phyloP scores from a whole-genome alignment of 805 yeast genomes.

The Lachancea lanzarotensis region DNA sequence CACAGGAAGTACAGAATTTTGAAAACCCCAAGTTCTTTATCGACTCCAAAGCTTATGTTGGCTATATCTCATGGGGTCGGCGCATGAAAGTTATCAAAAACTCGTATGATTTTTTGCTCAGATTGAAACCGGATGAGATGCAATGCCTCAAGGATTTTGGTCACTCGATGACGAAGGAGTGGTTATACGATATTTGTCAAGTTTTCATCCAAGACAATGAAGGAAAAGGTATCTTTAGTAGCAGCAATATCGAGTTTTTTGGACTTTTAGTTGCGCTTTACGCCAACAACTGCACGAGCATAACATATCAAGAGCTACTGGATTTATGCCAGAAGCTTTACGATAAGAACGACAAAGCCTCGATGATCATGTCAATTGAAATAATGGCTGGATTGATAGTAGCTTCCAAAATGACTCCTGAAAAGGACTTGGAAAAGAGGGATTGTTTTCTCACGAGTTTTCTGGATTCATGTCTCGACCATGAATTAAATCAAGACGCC shows the following conservation, averaged over 20 bases:
- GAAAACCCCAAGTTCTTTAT: conserved; percentile 46
- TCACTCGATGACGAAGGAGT: conserved; percentile 41
- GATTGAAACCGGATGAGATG: conserved; percentile 39
- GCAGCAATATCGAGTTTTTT: conserved; percentile 54
- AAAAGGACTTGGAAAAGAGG: conserved; percentile 32
- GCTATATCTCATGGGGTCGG: conserved; percentile 75
- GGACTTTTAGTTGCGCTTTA: conserved; percentile 44
- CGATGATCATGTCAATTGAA: conserved; percentile 73
- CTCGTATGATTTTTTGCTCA: conserved; percentile 16
- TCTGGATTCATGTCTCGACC: conserved; percentile 41
- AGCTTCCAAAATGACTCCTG: conserved; percentile 39
- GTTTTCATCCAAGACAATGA: conserved; percentile 63
- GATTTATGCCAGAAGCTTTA: conserved; percentile 45
- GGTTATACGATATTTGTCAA: conserved; percentile 49
- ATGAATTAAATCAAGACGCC: conserved; percentile 69
- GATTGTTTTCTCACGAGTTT: conserved; percentile 43
- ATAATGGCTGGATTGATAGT: conserved; percentile 56
- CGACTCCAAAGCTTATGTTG: conserved; percentile 50
- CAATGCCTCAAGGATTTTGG: conserved; percentile 41
- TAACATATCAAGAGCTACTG: conserved; percentile 48
- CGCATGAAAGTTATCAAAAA: conserved; percentile 39
- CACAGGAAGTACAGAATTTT: conserved; percentile 45
- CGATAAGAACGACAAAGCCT: conserved; percentile 60
- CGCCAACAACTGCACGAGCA: conserved; percentile 34
- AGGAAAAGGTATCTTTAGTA: conserved; percentile 57